Conservation (phyloP, 1,284 basidiomycete species). For the Megacollybia platyphylla region DNA sequence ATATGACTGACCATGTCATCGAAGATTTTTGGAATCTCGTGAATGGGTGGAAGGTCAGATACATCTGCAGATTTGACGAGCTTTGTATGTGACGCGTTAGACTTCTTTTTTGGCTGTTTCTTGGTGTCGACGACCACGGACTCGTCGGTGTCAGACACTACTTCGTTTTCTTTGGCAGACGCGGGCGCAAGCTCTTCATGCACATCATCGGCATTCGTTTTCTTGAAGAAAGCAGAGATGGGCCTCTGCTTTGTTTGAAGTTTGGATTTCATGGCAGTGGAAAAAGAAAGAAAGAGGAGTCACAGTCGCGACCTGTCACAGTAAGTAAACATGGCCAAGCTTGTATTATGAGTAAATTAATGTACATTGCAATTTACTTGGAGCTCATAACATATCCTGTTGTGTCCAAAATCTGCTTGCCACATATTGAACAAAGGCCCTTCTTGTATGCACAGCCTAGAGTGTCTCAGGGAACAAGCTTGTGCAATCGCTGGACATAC, state of each 20-base stretch:
- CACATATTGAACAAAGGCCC: conserved; percentile 73
- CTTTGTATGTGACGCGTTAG: not conserved
- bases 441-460: conserved; percentile 78
- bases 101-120: conserved; percentile 12
- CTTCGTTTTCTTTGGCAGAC: conserved; percentile 8
- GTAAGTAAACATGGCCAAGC: not conserved
- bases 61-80: conserved; percentile 31
- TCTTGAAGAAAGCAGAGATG: not conserved
- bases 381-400: conserved; percentile 72
- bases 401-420: conserved; percentile 72
- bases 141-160: conserved; percentile 5
- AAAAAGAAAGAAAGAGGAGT: not conserved
- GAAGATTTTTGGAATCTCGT: conserved; percentile 77
- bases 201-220: not conserved
- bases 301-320: not conserved
- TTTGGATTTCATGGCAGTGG: not conserved
- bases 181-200: conserved; percentile 4
- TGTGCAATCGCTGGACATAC: conserved; percentile 22
- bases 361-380: conserved; percentile 32
- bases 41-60: conserved; percentile 65
- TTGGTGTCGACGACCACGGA: conserved; percentile 15
- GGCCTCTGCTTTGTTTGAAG: not conserved
- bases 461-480: conserved; percentile 7
- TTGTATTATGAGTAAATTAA: not conserved
- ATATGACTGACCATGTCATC: conserved; percentile 66